These are phyloP conservation scores for Colletotrichum sp. DNA, from an alignment of 2,329 filamentous ascomycete species.

Conservation along the genomic window DNA sequence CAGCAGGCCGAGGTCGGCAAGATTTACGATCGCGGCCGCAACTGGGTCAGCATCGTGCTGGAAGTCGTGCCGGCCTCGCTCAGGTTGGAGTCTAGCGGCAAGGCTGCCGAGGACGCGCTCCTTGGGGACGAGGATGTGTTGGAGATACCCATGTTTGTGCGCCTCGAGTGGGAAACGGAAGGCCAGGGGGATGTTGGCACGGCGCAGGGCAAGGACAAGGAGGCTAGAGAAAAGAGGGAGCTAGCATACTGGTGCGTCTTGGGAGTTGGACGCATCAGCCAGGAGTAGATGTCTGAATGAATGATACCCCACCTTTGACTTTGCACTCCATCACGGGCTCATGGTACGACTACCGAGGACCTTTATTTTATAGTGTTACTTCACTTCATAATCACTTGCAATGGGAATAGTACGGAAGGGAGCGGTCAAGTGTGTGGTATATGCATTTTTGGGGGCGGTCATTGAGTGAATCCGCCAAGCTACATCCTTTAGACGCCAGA, in stretches of 20 bases:
- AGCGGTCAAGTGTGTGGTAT: slow-evolving; percentile 28
- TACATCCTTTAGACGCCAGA: slow-evolving; percentile 56
- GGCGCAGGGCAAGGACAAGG: slow-evolving; percentile 57
- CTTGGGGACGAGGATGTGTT: slow-evolving; percentile 68
- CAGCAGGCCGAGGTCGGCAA: slow-evolving; percentile 85
- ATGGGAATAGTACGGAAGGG: background rate
- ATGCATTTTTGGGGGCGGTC: slow-evolving; percentile 42
- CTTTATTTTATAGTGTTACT: background rate
- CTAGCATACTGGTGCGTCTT: slow-evolving; percentile 96
- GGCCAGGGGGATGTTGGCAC: slow-evolving; percentile 68
- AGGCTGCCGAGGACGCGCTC: slow-evolving; percentile 36
- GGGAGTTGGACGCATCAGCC: slow-evolving; percentile 80
- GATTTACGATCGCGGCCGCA: slow-evolving; percentile 92
- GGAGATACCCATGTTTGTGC: slow-evolving; percentile 94
- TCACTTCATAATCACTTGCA: background rate
- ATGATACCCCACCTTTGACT: slow-evolving; percentile 44
- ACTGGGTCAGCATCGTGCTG: slow-evolving; percentile 93
- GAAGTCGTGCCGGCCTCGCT: slow-evolving; percentile 79
- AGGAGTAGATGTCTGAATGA: slow-evolving; percentile 36
- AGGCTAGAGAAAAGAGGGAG: slow-evolving; percentile 79
- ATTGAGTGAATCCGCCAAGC: slow-evolving; percentile 52
- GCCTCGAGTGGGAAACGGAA: slow-evolving; percentile 87
- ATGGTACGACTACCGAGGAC: background rate
- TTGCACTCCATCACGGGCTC: background rate
- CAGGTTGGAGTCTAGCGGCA: slow-evolving; percentile 38